Base-by-base conservation (phyloP, 2,329 filamentous ascomycete species). In the Aspergillus amoenus region DNA sequence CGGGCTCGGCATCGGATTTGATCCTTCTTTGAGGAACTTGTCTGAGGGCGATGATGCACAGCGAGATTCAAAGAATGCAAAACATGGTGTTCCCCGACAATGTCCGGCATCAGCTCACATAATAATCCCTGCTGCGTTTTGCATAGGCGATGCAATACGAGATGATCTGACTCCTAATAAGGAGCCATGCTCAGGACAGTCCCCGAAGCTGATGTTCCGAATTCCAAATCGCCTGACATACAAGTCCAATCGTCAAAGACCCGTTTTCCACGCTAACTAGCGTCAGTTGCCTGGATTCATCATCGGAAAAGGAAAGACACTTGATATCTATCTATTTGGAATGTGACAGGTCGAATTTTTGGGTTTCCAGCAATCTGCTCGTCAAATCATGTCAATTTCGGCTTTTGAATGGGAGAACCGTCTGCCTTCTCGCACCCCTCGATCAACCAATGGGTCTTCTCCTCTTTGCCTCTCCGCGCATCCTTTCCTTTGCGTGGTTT, bases 281-380 rank as follows among this genome's bases (percentile, higher is more conserved):
- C 49, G 40, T 34, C 44, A 52, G 48, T 24, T 21, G 22, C 43
- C 27, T 24, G 13, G 41, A 48, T 42, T 42, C 30, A 18, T 21
- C 32, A 47, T 12, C 17, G 5, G 7, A 39, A 22, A 21, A 30
- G 21, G n/a, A 22, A 52, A 24, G 24, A 41, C 22, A 13, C 9
- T 32, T 45, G 48, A 52, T 56, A 59, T 59, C 46, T 34, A 57
- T 60, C 58, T 42, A 55, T 51, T 45, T 32, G 32, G 30, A 56
- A 60, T 60, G 46, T 60, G 58, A 60, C 55, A 50, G 48, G 54
- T 60, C 58, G 30, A 48, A 43, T 56, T 44, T 41, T 32, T 54
- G 43, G 45, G 30, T 34, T 27, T 46, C 13, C 32, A 48, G 34
- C 39, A 49, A 45, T n/a, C 49, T 54, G 40, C 40, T 30, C 27